phyloP scores from a whole-genome alignment of 306 rosid species.

The Abrus precatorius region DNA sequence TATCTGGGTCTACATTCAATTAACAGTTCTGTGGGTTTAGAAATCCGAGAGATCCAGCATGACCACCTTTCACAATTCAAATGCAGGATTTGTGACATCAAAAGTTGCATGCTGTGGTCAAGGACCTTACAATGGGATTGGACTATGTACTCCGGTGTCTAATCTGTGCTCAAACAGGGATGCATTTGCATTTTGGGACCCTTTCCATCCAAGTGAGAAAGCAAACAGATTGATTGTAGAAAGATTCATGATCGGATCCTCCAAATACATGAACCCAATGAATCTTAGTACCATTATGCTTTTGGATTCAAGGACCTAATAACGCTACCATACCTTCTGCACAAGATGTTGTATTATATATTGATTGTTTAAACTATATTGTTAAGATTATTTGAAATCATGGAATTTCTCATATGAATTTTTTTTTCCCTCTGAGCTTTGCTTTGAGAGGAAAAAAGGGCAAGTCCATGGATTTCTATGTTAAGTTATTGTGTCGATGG shows the following conservation, averaged over 20 bases:
- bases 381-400: constrained; percentile 18
- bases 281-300: constrained; percentile 62
- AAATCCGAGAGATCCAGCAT: not conserved
- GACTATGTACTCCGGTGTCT: constrained; percentile 56
- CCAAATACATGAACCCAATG: constrained; percentile 61
- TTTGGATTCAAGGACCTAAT: constrained; percentile 53
- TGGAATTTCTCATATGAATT: not conserved
- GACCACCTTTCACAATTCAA: not conserved
- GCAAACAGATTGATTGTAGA: constrained; percentile 58
- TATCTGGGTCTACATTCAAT: not conserved
- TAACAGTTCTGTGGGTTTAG: not conserved
- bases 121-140: constrained; percentile 66
- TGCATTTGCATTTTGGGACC: constrained; percentile 59
- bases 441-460: not conserved
- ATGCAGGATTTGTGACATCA: constrained; percentile 60
- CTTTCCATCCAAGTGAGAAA: constrained; percentile 64
- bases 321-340: not conserved
- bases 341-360: constrained; percentile 20
- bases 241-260: constrained; percentile 57
- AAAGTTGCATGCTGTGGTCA: constrained; percentile 71
- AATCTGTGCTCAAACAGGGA: constrained; percentile 64
- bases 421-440: not conserved
- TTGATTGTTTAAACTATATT: constrained; percentile 15
- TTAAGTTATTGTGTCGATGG: not conserved
- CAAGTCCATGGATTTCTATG: not conserved